Percentiles rank a stretch among this genome's conserved stretches.
Evolutionary conservation across 345 rosid genomes (phyloP).

Genomic region (Sisymbrium irio): DNA sequence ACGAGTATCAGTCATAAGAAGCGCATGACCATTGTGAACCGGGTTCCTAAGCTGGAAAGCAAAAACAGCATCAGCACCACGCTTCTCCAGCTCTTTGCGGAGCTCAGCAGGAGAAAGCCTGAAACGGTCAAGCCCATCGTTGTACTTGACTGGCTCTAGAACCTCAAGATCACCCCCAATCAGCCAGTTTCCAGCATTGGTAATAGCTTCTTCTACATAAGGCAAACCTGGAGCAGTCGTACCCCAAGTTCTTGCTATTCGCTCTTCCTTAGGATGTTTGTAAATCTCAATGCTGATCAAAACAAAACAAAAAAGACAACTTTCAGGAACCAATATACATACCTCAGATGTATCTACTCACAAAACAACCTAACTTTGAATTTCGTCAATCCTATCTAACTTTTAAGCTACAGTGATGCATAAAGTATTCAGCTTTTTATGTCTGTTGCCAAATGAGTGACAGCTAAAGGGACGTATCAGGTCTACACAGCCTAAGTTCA

Average conservation of each 20-base stretch:
- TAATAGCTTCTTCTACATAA: constrained; percentile 74
- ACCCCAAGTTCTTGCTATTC: constrained; percentile 98
- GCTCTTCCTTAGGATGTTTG: constrained; percentile 96
- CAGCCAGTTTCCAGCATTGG: constrained; percentile 81
- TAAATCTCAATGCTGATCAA: constrained; percentile 82
- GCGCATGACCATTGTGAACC: constrained; percentile 96
- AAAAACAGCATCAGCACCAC: constrained; percentile 95
- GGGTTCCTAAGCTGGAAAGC: constrained; percentile 99
- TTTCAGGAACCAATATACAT: not conserved
- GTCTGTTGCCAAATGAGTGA: not conserved
- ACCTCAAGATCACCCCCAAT: constrained; percentile 96
- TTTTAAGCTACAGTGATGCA: not conserved
- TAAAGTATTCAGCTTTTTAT: not conserved
- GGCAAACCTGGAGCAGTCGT: constrained; percentile 93
- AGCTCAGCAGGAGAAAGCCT: constrained; percentile 87
- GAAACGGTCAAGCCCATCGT: constrained; percentile 85
- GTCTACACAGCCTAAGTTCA: not conserved
- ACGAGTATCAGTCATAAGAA: constrained; percentile 95
- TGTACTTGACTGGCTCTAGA: constrained; percentile 77
- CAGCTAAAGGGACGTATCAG: not conserved
- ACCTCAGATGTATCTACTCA: not conserved
- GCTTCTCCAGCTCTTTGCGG: constrained; percentile 69
- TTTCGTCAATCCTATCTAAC: too few relatives aligned
- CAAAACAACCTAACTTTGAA: not conserved
- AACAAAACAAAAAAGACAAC: not conserved